Conservation (phyloP, 805 yeast genomes). For the Saccharomycopsis sp. region DNA sequence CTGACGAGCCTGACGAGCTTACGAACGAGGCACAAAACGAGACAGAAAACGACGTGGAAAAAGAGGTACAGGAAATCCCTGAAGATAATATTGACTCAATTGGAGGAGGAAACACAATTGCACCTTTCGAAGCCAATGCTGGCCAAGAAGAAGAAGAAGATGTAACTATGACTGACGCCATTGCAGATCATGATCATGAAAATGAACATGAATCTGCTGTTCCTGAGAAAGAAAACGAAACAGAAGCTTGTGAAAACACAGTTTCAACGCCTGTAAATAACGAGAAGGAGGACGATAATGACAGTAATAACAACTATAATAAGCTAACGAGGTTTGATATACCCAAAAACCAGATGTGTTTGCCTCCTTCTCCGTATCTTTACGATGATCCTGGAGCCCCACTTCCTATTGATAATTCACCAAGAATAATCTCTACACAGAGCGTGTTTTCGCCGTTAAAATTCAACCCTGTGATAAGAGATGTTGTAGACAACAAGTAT, state of each 20-base stretch:
- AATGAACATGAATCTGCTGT: no score
- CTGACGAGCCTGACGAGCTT: conserved; percentile 9
- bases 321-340: conserved; percentile 38
- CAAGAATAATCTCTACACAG: conserved; percentile 33
- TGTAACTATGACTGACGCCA: no score
- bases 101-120: conserved; percentile 1
- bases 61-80: not conserved
- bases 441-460: conserved; percentile 75
- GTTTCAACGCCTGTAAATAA: conserved; percentile 32
- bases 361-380: conserved; percentile 41
- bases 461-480: conserved; percentile 73
- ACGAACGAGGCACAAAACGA: conserved; percentile 10
- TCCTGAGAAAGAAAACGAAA: conserved; percentile 4
- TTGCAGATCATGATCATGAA: conserved; percentile 11
- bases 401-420: conserved; percentile 52
- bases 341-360: conserved; percentile 53
- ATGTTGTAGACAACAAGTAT: conserved; percentile 78
- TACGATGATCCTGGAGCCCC: conserved; percentile 86
- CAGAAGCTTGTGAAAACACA: conserved; percentile 51
- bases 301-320: conserved; percentile 4
- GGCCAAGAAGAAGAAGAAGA: conserved; percentile 28
- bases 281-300: conserved; percentile 5
- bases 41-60: conserved; percentile 10
- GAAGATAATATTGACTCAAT: conserved; percentile 11
- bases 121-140: conserved; percentile 22